Conservation (phyloP, 495 filamentous ascomycete species). For the Penicillium tannophilum region DNA sequence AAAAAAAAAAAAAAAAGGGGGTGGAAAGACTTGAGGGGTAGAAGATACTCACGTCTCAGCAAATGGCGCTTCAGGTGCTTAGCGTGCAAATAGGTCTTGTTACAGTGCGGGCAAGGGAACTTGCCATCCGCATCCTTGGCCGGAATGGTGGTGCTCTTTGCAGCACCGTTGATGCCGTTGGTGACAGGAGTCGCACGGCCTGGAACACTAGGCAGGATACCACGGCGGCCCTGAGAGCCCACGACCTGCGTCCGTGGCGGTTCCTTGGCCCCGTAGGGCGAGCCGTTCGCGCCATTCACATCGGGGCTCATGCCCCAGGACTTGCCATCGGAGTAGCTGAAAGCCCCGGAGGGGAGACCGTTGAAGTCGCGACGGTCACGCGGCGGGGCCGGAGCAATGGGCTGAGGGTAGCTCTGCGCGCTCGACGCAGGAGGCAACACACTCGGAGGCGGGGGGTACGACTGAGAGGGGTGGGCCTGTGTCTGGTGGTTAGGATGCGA, state of each 20-base stretch:
- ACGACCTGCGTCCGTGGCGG: slow-evolving; percentile 83
- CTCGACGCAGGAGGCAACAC: slow-evolving; percentile 67
- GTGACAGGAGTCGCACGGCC: slow-evolving; percentile 70
- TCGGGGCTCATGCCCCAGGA: slow-evolving; percentile 43
- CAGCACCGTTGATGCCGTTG: slow-evolving; percentile 57
- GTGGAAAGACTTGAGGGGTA: not conserved
- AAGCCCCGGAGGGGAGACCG: slow-evolving; percentile 65
- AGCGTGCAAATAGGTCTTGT: slow-evolving; percentile 94
- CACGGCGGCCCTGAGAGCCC: slow-evolving; percentile 85
- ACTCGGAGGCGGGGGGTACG: slow-evolving; percentile 61
- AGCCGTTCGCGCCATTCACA: slow-evolving; percentile 44
- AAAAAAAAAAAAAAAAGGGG: slow-evolving; percentile 1
- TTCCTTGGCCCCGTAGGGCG: slow-evolving; percentile 48
- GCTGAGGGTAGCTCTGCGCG: slow-evolving; percentile 68
- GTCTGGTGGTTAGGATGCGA: slow-evolving; percentile 54
- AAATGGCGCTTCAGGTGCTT: slow-evolving; percentile 98
- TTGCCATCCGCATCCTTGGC: slow-evolving; percentile 95
- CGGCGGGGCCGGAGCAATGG: slow-evolving; percentile 70
- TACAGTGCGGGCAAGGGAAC: slow-evolving; percentile 95
- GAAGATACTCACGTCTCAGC: slow-evolving; percentile 77
- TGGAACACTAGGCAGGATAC: slow-evolving; percentile 86
- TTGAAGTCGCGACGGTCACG: slow-evolving; percentile 56
- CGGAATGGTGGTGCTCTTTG: slow-evolving; percentile 78
- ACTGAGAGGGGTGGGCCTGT: slow-evolving; percentile 56
- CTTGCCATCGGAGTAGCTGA: slow-evolving; percentile 52